Evolutionary conservation across 768 basidiomycete species (phyloP).

Genomic region (Floccularia luteovirens): DNA sequence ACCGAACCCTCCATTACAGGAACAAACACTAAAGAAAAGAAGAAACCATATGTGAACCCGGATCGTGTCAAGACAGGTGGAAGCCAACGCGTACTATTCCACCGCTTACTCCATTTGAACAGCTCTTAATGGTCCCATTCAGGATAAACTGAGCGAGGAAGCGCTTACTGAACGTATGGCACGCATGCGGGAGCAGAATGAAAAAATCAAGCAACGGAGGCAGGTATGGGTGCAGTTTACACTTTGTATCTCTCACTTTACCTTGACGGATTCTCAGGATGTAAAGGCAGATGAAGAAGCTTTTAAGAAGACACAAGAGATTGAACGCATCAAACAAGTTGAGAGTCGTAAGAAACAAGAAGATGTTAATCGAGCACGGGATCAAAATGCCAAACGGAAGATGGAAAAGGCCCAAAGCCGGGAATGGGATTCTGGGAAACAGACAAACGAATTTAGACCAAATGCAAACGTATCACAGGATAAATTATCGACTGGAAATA

Average conservation of each 20-base stretch:
- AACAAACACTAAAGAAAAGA: conserved; percentile 37
- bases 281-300: conserved; percentile 79
- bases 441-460: conserved; percentile 7
- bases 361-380: conserved; percentile 59
- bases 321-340: conserved; percentile 50
- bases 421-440: conserved; percentile 83
- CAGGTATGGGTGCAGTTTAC: conserved; percentile 29
- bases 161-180: conserved; percentile 64
- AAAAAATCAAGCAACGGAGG: conserved; percentile 67
- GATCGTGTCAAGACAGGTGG: conserved; percentile 85
- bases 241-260: neutral
- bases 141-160: conserved; percentile 68
- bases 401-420: conserved; percentile 72
- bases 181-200: conserved; percentile 65
- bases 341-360: conserved; percentile 62
- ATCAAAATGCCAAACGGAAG: conserved; percentile 75
- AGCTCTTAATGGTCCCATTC: conserved; percentile 5
- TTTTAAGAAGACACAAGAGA: conserved; percentile 63
- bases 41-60: conserved; percentile 72
- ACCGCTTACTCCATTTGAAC: neutral
- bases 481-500: neutral
- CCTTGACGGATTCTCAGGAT: conserved; percentile 37
- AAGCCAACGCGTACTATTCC: conserved; percentile 48
- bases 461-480: neutral
- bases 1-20: conserved; percentile 11